Evolutionary conservation across 2,329 filamentous ascomycete genomes (phyloP).

Genomic region (Thielaviopsis musarum): DNA sequence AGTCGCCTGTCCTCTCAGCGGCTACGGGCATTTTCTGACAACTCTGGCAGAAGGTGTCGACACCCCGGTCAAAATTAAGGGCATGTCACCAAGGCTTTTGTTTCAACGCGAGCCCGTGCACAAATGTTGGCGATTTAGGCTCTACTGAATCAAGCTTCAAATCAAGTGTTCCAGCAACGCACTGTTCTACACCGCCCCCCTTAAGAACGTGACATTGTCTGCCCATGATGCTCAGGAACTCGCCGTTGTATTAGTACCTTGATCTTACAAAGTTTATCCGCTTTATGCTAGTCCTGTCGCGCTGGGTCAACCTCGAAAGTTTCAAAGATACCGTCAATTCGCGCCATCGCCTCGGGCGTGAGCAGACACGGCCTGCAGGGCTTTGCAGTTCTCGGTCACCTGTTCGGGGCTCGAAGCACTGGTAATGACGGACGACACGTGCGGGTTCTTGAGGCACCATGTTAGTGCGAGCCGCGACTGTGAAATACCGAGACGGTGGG

Average conservation of each 20-base stretch:
- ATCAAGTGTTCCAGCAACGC: background rate
- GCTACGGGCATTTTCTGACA: no score
- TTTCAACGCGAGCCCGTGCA: background rate
- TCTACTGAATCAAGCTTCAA: background rate
- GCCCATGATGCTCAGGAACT: no score
- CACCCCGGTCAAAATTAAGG: no score
- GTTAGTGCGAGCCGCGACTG: constrained; percentile 34
- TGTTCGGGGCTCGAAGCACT: constrained; percentile 35
- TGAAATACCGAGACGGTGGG: constrained; percentile 38
- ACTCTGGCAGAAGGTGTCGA: no score
- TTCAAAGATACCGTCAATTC: constrained; percentile 30
- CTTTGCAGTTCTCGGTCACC: constrained; percentile 32
- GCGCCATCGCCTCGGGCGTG: constrained; percentile 31
- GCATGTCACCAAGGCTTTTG: no score
- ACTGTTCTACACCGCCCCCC: background rate
- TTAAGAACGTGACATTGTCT: no score
- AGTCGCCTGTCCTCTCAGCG: no score
- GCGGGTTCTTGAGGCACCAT: constrained; percentile 37
- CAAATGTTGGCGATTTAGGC: background rate
- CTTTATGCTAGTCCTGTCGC: constrained; percentile 8
- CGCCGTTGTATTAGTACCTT: no score
- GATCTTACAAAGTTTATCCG: no score
- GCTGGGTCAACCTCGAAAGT: constrained; percentile 13
- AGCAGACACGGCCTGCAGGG: constrained; percentile 30
- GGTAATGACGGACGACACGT: constrained; percentile 35